Evolutionary conservation across 2,329 filamentous ascomycete genomes (phyloP).

Genomic region (Fusarium illudens): DNA sequence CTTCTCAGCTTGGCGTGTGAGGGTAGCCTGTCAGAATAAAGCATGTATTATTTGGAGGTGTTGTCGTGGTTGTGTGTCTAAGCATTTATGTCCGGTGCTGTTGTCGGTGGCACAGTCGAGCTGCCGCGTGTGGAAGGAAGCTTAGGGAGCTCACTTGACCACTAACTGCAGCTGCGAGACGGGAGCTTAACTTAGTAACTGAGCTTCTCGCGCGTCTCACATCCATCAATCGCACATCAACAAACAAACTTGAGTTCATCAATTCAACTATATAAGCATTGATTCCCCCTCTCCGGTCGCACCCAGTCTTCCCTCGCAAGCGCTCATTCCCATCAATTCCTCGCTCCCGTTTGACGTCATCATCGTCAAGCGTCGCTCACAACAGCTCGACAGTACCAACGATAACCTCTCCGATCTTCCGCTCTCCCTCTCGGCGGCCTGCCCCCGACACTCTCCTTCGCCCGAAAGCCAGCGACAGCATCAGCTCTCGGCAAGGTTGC

Average conservation of each 20-base stretch:
- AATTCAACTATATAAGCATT: slow-evolving; percentile 1
- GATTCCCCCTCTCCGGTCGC: not conserved
- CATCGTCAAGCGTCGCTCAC: slow-evolving; percentile 31
- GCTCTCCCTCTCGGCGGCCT: slow-evolving; percentile 35
- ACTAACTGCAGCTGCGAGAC: not conserved
- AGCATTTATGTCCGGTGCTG: slow-evolving; percentile 11
- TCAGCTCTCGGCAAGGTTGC: slow-evolving; percentile 37
- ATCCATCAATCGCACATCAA: slow-evolving; percentile 7
- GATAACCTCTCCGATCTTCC: slow-evolving; percentile 37
- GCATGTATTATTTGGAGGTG: too few relatives aligned
- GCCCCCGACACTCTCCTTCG: slow-evolving; percentile 37
- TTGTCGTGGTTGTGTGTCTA: too few relatives aligned
- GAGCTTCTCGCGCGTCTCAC: slow-evolving; percentile 25
- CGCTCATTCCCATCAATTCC: not conserved
- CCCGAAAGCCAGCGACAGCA: slow-evolving; percentile 29
- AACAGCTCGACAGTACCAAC: slow-evolving; percentile 29
- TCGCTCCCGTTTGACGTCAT: slow-evolving; percentile 15
- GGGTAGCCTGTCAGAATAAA: slow-evolving; percentile 1
- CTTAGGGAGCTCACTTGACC: slow-evolving; percentile 33
- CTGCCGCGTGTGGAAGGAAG: slow-evolving; percentile 5
- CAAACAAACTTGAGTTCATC: slow-evolving; percentile 10
- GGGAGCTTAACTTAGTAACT: slow-evolving; percentile 32
- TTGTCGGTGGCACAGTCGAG: not conserved
- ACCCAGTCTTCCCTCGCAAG: not conserved
- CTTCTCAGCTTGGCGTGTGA: slow-evolving; percentile 29